Percentiles rank a stretch among this genome's conserved stretches.
Evolutionary conservation across 345 rosid genomes (phyloP).

Genomic region (Salix suchowensis): DNA sequence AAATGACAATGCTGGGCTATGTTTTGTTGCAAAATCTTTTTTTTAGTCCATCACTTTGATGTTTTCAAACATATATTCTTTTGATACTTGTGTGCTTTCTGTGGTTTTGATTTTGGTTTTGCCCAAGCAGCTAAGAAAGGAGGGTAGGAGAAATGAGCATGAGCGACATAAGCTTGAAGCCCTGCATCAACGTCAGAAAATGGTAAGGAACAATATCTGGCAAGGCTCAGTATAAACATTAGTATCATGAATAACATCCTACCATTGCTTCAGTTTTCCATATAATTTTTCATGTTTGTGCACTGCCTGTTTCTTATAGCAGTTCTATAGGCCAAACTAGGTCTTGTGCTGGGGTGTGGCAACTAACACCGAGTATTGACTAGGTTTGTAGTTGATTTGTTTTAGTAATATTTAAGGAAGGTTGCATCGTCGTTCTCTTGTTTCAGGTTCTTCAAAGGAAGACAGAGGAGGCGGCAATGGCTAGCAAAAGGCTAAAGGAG

Average conservation of each 20-base stretch:
- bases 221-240: conserved; percentile 10
- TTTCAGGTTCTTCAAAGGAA: conserved; percentile 94
- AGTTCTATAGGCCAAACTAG: no score
- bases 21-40: conserved; percentile 17
- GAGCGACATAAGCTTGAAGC: conserved; percentile 97
- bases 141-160: conserved; percentile 92
- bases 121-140: conserved; percentile 67
- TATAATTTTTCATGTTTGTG: no score
- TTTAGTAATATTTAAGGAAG: no score
- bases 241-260: not conserved
- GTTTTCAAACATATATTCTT: not conserved
- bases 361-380: not conserved
- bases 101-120: not conserved
- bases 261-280: no score
- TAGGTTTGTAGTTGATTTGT: not conserved
- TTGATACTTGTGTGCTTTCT: not conserved
- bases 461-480: conserved; percentile 98
- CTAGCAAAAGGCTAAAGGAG: conserved; percentile 94
- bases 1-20: conserved; percentile 88
- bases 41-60: not conserved
- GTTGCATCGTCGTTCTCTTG: no score
- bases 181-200: conserved; percentile 90
- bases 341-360: no score
- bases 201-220: conserved; percentile 32
- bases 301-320: no score